phyloP scores from a whole-genome alignment of 305 asterid species.

The Fraxinus greggii region DNA sequence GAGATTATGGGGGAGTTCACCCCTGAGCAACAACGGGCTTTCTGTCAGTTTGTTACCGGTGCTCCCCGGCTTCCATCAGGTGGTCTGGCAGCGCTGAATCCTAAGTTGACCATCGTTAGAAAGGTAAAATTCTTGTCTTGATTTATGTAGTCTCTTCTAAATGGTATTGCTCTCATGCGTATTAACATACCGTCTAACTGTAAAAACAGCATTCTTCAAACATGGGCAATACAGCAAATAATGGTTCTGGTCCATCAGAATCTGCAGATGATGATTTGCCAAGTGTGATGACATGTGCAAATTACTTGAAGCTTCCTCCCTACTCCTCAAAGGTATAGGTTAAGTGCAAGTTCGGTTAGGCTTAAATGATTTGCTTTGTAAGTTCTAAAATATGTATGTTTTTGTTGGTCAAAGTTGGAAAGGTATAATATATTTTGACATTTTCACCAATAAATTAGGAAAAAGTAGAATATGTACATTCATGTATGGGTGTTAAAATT shows the following conservation, averaged over 20 bases:
- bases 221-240: slow-evolving; percentile 43
- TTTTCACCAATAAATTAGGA: neutral
- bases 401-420: neutral
- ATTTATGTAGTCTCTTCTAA: neutral
- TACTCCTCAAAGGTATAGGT: slow-evolving; percentile 84
- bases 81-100: slow-evolving; percentile 90
- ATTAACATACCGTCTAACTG: neutral
- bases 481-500: neutral
- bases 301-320: slow-evolving; percentile 97
- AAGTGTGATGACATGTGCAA: slow-evolving; percentile 99
- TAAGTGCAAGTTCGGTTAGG: neutral
- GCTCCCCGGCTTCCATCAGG: slow-evolving; percentile 99
- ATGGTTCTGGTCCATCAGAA: slow-evolving; percentile 68
- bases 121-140: slow-evolving; percentile 51
- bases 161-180: neutral
- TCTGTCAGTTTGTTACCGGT: slow-evolving; percentile 98
- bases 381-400: neutral
- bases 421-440: neutral
- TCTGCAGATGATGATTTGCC: slow-evolving; percentile 95
- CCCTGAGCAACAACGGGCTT: slow-evolving; percentile 94
- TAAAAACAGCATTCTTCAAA: slow-evolving; percentile 78
- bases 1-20: slow-evolving; percentile 96
- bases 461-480: neutral
- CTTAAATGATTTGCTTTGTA: neutral
- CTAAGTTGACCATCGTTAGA: slow-evolving; percentile 95